Conservation (phyloP, 148 eudicot genomes). For the Camellia granthamiana region DNA sequence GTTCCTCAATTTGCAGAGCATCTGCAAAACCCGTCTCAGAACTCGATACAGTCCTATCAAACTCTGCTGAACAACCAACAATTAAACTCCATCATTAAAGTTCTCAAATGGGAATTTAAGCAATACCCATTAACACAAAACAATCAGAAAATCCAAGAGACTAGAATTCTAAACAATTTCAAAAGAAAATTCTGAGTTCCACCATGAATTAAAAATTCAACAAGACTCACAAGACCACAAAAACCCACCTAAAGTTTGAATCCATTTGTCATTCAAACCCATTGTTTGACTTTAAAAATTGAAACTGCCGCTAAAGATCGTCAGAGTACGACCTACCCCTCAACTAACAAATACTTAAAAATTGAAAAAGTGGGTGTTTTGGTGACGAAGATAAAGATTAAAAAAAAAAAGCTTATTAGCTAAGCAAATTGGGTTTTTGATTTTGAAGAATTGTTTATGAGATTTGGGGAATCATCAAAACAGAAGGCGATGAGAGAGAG, state of each 20-base stretch:
- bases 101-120: not conserved
- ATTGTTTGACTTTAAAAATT: constrained; percentile 21
- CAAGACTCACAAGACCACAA: constrained; percentile 21
- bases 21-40: too few species aligned
- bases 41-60: not conserved
- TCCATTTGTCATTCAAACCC: constrained; percentile 27
- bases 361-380: constrained; percentile 11
- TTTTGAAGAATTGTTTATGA: not conserved
- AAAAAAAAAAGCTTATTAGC: not conserved
- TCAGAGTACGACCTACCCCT: constrained; percentile 26
- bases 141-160: constrained; percentile 20
- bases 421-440: not conserved
- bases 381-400: not conserved
- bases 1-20: not conserved
- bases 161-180: not conserved
- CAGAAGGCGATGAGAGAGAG: constrained; percentile 14
- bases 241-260: constrained; percentile 32
- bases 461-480: constrained; percentile 14
- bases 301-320: constrained; percentile 27
- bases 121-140: not conserved
- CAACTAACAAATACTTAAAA: constrained; percentile 28
- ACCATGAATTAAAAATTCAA: not conserved
- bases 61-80: not conserved
- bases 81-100: not conserved
- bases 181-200: not conserved